Percentiles rank a stretch among this genome's conserved stretches.
phyloP scores from a whole-genome alignment of 768 basidiomycete species.

The Suillus variegatus region DNA sequence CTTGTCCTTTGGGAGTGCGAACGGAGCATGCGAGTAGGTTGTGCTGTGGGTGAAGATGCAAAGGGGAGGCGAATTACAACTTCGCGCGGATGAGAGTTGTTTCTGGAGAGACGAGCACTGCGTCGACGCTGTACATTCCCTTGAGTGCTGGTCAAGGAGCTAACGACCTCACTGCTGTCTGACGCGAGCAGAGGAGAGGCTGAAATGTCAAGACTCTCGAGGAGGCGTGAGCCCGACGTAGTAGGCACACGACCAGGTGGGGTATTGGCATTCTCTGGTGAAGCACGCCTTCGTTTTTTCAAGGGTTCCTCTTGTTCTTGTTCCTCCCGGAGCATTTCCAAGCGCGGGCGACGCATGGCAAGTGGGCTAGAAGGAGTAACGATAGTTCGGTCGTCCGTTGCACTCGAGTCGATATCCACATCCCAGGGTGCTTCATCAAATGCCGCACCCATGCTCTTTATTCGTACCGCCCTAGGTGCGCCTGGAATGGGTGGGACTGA shows the following conservation, averaged over 20 bases:
- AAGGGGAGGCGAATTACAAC: conserved; percentile 27
- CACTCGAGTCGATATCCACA: conserved; percentile 9
- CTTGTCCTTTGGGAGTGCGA: conserved; percentile 22
- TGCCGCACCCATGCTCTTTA: not conserved
- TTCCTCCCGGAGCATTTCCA: conserved; percentile 28
- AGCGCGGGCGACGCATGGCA: conserved; percentile 17
- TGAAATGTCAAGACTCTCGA: conserved; percentile 29
- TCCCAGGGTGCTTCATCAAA: not conserved
- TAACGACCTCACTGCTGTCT: conserved; percentile 5
- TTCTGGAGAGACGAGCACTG: conserved; percentile 23
- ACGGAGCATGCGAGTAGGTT: conserved; percentile 24
- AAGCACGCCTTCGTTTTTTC: conserved; percentile 10
- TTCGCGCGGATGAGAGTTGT: conserved; percentile 13
- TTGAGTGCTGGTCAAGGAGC: not conserved
- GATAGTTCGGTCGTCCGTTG: conserved; percentile 17
- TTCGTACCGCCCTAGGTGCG: not conserved
- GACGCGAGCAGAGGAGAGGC: conserved; percentile 22
- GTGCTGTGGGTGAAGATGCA: conserved; percentile 17
- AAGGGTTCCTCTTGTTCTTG: conserved; percentile 21
- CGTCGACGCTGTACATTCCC: conserved; percentile 18
- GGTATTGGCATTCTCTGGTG: not conserved
- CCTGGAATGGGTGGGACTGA: not conserved
- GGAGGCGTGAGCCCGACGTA: conserved; percentile 18
- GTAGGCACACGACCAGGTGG: conserved; percentile 3
- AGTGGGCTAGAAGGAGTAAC: conserved; percentile 29